These are phyloP conservation scores for Cladophialophora bantiana DNA, from an alignment of 2,329 filamentous ascomycete genomes.

Conservation along the genomic window DNA sequence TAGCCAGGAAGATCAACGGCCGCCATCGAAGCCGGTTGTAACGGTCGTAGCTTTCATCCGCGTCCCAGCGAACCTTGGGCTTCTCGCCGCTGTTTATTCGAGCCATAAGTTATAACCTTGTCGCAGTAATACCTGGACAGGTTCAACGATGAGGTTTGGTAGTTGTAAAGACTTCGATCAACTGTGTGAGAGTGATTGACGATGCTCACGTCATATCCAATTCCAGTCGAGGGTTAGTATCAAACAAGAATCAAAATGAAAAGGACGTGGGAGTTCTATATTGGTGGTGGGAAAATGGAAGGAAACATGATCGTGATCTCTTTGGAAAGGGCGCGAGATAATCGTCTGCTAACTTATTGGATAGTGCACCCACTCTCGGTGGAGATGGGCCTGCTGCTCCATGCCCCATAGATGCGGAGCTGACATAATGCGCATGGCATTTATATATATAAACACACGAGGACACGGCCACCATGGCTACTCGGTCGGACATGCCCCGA, in stretches of 20 bases:
- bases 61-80: background rate
- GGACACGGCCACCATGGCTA: too few species aligned
- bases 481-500: too few species aligned
- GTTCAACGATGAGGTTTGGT: background rate
- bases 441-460: too few species aligned
- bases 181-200: background rate
- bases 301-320: background rate
- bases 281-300: too few species aligned
- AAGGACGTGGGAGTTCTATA: background rate
- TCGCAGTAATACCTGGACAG: background rate
- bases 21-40: slow-evolving; percentile 13
- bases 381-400: background rate
- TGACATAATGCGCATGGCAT: too few species aligned
- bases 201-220: background rate
- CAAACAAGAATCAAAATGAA: background rate
- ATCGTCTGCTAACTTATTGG: background rate
- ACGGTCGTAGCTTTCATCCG: slow-evolving; percentile 20
- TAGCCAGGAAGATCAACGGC: slow-evolving; percentile 8
- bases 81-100: background rate
- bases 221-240: background rate
- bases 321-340: background rate
- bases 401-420: background rate
- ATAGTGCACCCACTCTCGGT: background rate
- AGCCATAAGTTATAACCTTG: slow-evolving; percentile 5
- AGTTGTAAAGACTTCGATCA: background rate